A percentile compares a stretch with the other conserved stretches of the same genome.
Evolutionary conservation across 164 flowering plant species (phyloP).

Genomic region (Annona cherimola): DNA sequence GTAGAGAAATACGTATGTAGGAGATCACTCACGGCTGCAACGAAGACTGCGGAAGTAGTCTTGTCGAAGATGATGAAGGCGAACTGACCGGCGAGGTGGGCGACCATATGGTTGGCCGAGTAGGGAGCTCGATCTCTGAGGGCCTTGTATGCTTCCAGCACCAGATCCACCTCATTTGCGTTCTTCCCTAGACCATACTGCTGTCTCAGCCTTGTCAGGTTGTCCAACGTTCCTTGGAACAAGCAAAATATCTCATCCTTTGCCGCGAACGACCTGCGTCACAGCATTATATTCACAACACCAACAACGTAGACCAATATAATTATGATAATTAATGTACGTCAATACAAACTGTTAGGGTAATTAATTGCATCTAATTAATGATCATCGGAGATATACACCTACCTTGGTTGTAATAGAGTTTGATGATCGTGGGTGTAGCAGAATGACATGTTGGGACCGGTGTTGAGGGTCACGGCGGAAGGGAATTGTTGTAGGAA

Average conservation of each 20-base stretch:
- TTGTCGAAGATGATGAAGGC: conserved; percentile 81
- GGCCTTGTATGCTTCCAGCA: conserved; percentile 91
- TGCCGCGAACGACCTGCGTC: conserved; percentile 73
- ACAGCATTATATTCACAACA: neutral
- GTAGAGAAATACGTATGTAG: no score
- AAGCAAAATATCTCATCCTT: conserved; percentile 93
- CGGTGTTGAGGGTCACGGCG: neutral
- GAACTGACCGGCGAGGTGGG: conserved; percentile 72
- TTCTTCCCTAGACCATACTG: conserved; percentile 84
- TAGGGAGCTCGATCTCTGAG: conserved; percentile 97
- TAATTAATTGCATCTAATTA: neutral
- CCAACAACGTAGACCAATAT: neutral
- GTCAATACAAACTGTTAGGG: neutral
- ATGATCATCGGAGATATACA: neutral
- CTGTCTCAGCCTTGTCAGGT: conserved; percentile 74
- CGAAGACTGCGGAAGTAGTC: conserved; percentile 76
- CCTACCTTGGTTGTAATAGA: conserved; percentile 14
- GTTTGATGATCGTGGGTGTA: conserved; percentile 14
- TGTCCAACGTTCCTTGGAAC: conserved; percentile 82
- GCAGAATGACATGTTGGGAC: conserved; percentile 3
- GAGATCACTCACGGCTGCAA: conserved; percentile 66
- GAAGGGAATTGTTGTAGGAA: conserved; percentile 11
- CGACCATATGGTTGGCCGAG: conserved; percentile 84
- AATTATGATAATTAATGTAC: neutral
- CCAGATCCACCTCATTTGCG: conserved; percentile 69